These are phyloP conservation scores for Leccinum uliginosum DNA, from an alignment of 768 basidiomycete genomes.

Conservation along the genomic window DNA sequence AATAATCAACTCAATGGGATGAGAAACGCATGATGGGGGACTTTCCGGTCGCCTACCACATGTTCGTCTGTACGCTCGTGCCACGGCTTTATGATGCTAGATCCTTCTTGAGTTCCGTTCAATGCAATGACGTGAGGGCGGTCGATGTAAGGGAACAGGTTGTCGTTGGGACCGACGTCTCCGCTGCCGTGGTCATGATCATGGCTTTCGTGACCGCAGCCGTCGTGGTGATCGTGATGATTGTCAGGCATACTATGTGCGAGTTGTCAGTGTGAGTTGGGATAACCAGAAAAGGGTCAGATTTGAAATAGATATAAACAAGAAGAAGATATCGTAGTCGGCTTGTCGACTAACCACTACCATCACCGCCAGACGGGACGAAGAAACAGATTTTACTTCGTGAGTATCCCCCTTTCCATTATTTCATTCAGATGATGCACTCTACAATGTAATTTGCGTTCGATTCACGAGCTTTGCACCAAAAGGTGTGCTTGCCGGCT, in stretches of 20 bases:
- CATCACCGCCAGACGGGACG: neutral
- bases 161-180: constrained; percentile 55
- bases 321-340: neutral
- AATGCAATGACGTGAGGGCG: constrained; percentile 74
- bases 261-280: neutral
- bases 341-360: neutral
- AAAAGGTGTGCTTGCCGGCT: constrained; percentile 77
- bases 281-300: neutral
- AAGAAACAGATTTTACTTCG: neutral
- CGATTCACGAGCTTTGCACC: constrained; percentile 57
- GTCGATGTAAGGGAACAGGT: constrained; percentile 74
- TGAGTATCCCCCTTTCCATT: constrained; percentile 12
- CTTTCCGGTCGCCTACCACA: constrained; percentile 41
- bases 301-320: constrained; percentile 16
- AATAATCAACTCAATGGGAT: constrained; percentile 5
- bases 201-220: constrained; percentile 57
- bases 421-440: constrained; percentile 44
- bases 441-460: constrained; percentile 81
- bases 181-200: constrained; percentile 53
- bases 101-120: constrained; percentile 53
- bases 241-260: constrained; percentile 14
- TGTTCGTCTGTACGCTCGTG: constrained; percentile 67
- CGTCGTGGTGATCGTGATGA: constrained; percentile 43
- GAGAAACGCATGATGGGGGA: neutral
- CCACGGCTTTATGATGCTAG: constrained; percentile 84